Evolutionary conservation across 164 flowering plant genomes (phyloP), one percentile per base, ranked within the genome.

Genomic region (Platanus orientalis): DNA sequence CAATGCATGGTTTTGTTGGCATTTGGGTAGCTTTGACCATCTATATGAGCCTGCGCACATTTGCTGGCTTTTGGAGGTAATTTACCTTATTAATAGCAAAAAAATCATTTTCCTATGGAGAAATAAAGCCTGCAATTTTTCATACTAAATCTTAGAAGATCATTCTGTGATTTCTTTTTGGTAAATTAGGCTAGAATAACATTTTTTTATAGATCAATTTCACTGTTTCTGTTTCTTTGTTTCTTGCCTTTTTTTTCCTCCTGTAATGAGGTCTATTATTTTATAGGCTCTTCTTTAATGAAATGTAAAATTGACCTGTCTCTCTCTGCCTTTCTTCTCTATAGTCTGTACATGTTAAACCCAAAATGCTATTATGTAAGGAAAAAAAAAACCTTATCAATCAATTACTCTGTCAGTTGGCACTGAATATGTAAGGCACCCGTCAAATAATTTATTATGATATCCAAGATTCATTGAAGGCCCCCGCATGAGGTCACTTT

Each of bases 31-130:
- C 91, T 59, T 76, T 90, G 40, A 82, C 88, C 49, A 83, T 89
- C 50, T 93, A 82, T 54, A 90, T 93, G 98, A 73, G 72, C 29
- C 75, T 89, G 14, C 83, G 95, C 13, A 51, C 83, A 61, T 61
- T 84, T 59, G 95, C 86, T 13, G 96, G 97, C 23, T 63, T 86
- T 53, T 86, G 86, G 84, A 89, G 97, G 98, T 91, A 80, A 64
- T 20, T 21, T 36, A 36, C 6, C 16, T 3, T n/a, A n/a, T 28
- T 4, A 10, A 28, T 6, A 7, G 0, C 6, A 9, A 5, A 34
- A 10, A 34, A 34, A 5, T 10, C 39, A 34, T 34, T 34, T 34
- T 10, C 10, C 10, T 34, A 10, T 5, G 39, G 39, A 34, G 39
- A 34, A 34, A 34, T 5, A 5, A 16, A 45, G 6, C 20, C 49